Base-by-base conservation (phyloP, 202 grass and related monocot genomes). In the Schoenoplectus triqueter region DNA sequence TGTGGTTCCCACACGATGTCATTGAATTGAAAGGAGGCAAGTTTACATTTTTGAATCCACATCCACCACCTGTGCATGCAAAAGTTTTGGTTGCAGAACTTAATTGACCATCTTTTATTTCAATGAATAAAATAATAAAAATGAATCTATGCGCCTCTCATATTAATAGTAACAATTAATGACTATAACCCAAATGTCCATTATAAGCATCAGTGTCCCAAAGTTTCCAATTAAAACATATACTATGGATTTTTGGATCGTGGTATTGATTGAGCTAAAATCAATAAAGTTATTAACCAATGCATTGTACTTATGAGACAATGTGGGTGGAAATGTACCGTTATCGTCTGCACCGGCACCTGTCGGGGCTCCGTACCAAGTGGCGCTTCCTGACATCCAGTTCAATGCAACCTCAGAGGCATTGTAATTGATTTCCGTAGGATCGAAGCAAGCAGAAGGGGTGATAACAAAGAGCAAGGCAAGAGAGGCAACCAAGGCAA, bases 11-110 rank as follows among this genome's bases (percentile, higher is more conserved):
- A 66, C 90, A 92, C 0, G 93, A 90, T 2, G 87, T 92, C 93
- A 95, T 92, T 22, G 88, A 66, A 5, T 52, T 52, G 76, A 95
- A 95, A 5, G 91, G 93, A 68, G 84, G 86, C 84, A 85, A 86
- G 82, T 95, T 93, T 42, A 89, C 91, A 50, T 91, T 85, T 88
- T 95, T 92, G 86, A 88, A 95, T 42, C 93, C 93, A 13, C 93
- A 93, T 39, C 91, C 93, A 1, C 93, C 93, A 77, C 93, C 93
- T 95, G 75, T 64, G 78, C 0, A 82, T 73, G 44, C 4, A 84
- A 39, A 81, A 60, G 7, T 19, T 45, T 77, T 77, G 41, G 51
- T 77, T 57, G 6, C 51, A 15, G 57, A 59, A 77, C 52, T 72
- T 18, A 47, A 61, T 66, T 41, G 57, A 15, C 6, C 11, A 41